A percentile compares a stretch with the other conserved stretches of the same genome.
These are phyloP conservation scores for Phlebiopsis flavidoalba DNA, from an alignment of 768 basidiomycete genomes.

Conservation along the genomic window DNA sequence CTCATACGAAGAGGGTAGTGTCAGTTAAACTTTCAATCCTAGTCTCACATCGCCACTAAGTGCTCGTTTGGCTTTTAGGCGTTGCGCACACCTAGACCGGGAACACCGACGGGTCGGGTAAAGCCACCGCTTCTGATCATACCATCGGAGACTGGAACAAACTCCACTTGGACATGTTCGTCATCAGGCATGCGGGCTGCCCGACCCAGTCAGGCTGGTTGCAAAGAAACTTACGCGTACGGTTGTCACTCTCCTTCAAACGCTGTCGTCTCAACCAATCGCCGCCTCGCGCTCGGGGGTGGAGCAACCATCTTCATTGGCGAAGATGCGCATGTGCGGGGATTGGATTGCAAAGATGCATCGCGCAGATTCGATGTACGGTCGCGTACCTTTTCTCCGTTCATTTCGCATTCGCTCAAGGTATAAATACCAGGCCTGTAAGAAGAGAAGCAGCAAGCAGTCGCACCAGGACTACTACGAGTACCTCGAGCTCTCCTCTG, in stretches of 20 bases:
- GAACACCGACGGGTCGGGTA: not conserved
- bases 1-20: not conserved
- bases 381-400: not conserved
- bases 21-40: not conserved
- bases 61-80: not conserved
- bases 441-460: not conserved
- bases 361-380: not conserved
- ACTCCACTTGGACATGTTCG: conserved; percentile 5
- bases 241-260: not conserved
- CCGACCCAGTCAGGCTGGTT: not conserved
- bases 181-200: not conserved
- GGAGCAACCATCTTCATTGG: not conserved
- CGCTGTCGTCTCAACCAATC: not conserved
- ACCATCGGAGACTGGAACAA: not conserved
- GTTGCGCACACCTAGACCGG: not conserved
- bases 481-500: not conserved
- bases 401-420: not conserved
- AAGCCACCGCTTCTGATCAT: not conserved
- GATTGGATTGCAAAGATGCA: not conserved
- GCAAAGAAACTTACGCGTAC: not conserved
- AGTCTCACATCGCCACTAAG: not conserved
- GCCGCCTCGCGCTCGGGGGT: not conserved
- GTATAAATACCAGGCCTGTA: not conserved
- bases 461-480: not conserved
- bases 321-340: not conserved